A percentile compares a stretch with the other conserved stretches of the same genome.
Evolutionary conservation across 148 eudicot species (phyloP).

Genomic region (Rhododendron williamsianum): DNA sequence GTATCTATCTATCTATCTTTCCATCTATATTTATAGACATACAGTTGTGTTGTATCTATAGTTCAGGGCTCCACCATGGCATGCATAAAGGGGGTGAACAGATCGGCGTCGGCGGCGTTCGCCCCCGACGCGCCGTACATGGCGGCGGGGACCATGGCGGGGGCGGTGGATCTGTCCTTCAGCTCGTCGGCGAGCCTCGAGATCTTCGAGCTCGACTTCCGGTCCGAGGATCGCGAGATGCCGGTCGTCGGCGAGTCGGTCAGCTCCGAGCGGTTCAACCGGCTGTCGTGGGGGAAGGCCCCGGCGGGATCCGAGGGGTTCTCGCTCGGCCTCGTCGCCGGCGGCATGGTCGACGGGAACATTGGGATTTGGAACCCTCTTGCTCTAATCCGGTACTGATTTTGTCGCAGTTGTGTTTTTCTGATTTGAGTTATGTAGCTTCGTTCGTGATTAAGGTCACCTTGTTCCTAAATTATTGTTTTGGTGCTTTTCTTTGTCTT

Average conservation of each 20-base stretch:
- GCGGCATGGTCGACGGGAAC: constrained; percentile 72
- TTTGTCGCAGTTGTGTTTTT: constrained; percentile 2
- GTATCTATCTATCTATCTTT: not conserved
- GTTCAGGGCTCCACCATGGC: constrained; percentile 28
- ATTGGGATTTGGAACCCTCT: constrained; percentile 76
- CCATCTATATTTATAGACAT: not conserved
- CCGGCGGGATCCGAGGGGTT: constrained; percentile 56
- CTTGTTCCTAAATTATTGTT: not conserved
- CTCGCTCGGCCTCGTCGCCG: constrained; percentile 61
- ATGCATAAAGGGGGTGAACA: constrained; percentile 52
- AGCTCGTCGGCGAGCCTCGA: constrained; percentile 82
- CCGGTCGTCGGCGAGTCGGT: constrained; percentile 41
- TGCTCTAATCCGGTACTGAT: constrained; percentile 44
- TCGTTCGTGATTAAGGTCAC: not conserved
- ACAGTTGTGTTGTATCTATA: not conserved
- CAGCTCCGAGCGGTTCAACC: constrained; percentile 77
- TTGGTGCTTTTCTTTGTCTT: not conserved
- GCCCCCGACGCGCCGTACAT: constrained; percentile 74
- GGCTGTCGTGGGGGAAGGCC: constrained; percentile 65
- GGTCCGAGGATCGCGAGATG: constrained; percentile 62
- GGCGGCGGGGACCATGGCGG: constrained; percentile 93
- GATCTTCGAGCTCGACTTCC: constrained; percentile 76
- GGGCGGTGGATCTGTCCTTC: constrained; percentile 87
- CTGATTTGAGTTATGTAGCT: not conserved
- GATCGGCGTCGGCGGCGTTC: constrained; percentile 87